Evolutionary conservation across 2,329 filamentous ascomycete genomes (phyloP).

Genomic region (Pseudogymnoascus verrucosus): DNA sequence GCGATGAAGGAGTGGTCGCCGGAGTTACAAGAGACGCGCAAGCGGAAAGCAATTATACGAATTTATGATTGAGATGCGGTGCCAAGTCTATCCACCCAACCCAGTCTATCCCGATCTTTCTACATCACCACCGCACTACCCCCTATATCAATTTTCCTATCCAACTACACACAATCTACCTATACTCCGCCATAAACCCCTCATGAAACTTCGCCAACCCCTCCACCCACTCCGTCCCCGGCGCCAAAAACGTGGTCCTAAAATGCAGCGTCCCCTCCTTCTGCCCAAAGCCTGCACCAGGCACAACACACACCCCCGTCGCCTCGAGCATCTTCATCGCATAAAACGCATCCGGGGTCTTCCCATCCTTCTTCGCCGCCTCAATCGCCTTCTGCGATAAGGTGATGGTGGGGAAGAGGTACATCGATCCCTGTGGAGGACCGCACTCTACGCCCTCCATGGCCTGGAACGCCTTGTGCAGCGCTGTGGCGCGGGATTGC

Average conservation of each 20-base stretch:
- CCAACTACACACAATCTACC: conserved; percentile 17
- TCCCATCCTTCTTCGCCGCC: conserved; percentile 66
- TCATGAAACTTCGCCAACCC: conserved; percentile 84
- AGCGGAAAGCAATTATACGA: not conserved
- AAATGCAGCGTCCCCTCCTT: conserved; percentile 88
- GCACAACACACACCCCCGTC: conserved; percentile 89
- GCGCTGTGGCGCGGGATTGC: conserved; percentile 68
- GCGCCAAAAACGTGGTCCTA: conserved; percentile 91
- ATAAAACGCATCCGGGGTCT: conserved; percentile 86
- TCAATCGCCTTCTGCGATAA: conserved; percentile 68
- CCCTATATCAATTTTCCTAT: not conserved
- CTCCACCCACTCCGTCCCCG: conserved; percentile 89
- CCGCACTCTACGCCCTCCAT: conserved; percentile 97
- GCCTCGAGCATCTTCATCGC: conserved; percentile 83
- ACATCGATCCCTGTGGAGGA: conserved; percentile 88
- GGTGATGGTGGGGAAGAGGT: conserved; percentile 92
- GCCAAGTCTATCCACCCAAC: not conserved
- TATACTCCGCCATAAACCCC: conserved; percentile 80
- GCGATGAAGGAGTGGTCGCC: not conserved
- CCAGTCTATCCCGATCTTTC: not conserved
- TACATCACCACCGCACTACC: not conserved
- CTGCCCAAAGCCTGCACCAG: conserved; percentile 90
- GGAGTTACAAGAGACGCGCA: not conserved
- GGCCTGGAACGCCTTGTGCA: conserved; percentile 81
- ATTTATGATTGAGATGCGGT: conserved; percentile 2